Conservation (phyloP, 2,329 filamentous ascomycete genomes). For the Ascochyta lentis region DNA sequence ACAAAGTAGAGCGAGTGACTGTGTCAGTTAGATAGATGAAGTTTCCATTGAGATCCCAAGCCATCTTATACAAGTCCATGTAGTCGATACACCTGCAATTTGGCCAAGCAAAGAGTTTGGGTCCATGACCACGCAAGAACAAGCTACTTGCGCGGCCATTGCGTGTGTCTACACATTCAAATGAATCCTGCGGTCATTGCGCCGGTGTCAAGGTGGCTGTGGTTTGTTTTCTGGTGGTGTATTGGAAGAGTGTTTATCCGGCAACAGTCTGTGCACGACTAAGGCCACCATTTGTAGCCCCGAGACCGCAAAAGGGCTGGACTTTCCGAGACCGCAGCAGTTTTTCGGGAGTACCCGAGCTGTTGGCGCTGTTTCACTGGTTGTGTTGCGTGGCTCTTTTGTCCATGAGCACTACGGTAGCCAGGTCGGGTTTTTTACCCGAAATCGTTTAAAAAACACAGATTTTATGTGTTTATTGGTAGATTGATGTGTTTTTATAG, state of each 20-base stretch:
- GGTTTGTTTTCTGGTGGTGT: slow-evolving; percentile 1
- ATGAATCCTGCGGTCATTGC: not conserved
- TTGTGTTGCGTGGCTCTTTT: not conserved
- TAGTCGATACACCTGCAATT: slow-evolving; percentile 5
- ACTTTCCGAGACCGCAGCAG: not conserved
- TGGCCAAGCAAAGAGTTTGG: not conserved
- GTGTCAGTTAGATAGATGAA: not conserved
- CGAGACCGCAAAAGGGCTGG: not conserved
- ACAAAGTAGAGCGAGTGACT: not conserved
- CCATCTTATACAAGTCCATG: slow-evolving; percentile 4
- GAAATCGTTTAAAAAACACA: no score
- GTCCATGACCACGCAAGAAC: not conserved
- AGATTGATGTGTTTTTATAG: no score
- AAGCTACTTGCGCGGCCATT: not conserved
- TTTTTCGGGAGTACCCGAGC: not conserved
- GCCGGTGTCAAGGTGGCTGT: not conserved
- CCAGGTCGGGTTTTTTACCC: no score
- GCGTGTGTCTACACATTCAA: not conserved
- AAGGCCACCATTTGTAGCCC: not conserved
- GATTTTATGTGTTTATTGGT: no score
- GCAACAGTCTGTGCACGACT: not conserved
- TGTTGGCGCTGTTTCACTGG: not conserved
- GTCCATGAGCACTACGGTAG: no score
- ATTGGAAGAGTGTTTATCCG: slow-evolving; percentile 10
- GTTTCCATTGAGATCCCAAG: not conserved